These are phyloP conservation scores for Paecilomyces fulvus DNA, from an alignment of 2,329 filamentous ascomycete genomes.

Conservation along the genomic window DNA sequence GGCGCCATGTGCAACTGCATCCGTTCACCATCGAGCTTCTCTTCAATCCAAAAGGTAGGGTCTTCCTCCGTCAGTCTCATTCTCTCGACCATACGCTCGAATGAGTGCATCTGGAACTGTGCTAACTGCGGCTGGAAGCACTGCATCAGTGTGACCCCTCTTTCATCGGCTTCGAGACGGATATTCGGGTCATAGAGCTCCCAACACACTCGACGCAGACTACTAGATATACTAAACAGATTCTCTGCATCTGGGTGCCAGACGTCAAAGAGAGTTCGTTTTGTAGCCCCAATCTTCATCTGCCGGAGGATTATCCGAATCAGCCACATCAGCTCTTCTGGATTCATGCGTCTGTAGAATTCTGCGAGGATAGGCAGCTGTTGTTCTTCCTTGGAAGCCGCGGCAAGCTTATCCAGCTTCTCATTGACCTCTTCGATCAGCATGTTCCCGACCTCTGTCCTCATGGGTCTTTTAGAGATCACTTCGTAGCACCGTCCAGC, in stretches of 20 bases:
- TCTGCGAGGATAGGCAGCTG: conserved; percentile 72
- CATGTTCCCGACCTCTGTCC: conserved; percentile 65
- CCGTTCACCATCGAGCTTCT: conserved; percentile 92
- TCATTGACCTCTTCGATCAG: conserved; percentile 84
- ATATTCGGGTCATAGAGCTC: conserved; percentile 69
- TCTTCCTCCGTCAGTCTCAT: conserved; percentile 61
- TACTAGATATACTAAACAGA: conserved; percentile 85
- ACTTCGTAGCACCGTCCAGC: conserved; percentile 82
- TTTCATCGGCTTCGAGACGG: conserved; percentile 65
- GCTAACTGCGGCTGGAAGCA: conserved; percentile 96
- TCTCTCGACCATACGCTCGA: conserved; percentile 67
- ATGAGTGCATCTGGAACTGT: conserved; percentile 77
- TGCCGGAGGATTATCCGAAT: conserved; percentile 85
- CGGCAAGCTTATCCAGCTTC: conserved; percentile 68
- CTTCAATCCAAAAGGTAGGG: conserved; percentile 86
- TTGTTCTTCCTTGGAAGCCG: conserved; percentile 69
- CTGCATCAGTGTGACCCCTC: conserved; percentile 74
- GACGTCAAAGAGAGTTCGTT: conserved; percentile 76
- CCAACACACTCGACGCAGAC: conserved; percentile 86
- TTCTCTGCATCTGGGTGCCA: conserved; percentile 73
- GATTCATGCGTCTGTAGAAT: conserved; percentile 87
- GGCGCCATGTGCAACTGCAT: conserved; percentile 92
- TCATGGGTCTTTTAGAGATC: conserved; percentile 72
- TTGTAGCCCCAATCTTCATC: conserved; percentile 68
- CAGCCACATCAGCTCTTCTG: conserved; percentile 88